Base-by-base conservation (phyloP, 1,284 basidiomycete species). In the Tylopilus sp. region DNA sequence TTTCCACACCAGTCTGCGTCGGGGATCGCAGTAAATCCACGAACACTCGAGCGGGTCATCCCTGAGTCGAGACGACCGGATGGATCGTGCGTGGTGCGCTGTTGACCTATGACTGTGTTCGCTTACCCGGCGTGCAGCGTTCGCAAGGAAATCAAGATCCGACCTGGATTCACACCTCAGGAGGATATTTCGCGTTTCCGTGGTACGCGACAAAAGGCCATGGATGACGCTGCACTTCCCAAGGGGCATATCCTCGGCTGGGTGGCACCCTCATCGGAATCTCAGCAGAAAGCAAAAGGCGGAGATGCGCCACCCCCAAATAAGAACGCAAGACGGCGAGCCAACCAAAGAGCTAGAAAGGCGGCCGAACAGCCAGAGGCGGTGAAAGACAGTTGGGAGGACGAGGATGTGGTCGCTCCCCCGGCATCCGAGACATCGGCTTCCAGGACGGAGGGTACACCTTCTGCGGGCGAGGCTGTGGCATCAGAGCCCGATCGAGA, bases 91-190 rank as follows among this genome's bases (percentile, higher is more conserved):
- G 91, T 81, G 46, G 31, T 44, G 41, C n/a, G 44, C 26, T 18
- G 18, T 2, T 23, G 37, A 31, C 41, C 10, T 9, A 11, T 25
- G 37, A 48, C 52, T 48, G 51, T 53, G 23, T 28, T 48, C 31
- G 56, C 49, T 51, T 42, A 48, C 37, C 30, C 30, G 33, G 10
- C 34, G 15, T 38, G 21, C 65, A 97, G 94, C 40, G 69, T 92
- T 19, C 86, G 95, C 49, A 97, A 95, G 69, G 82, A 97, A 67
- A 74, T 89, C 54, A 95, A 88, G 72, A 86, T 98, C 56, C 79
- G 93, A 29, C 93, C 93, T 0, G 95, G 95, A 1, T 98, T 86
- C 70, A 96, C 92, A 1, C 95, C 95, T 0, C 90, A 92, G 66
- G 95, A 98, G 68, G 95, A 98, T 71, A 80, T 97, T 12, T 76